Base-by-base conservation (phyloP, 768 basidiomycete genomes). In the Russula griseocarnosa region DNA sequence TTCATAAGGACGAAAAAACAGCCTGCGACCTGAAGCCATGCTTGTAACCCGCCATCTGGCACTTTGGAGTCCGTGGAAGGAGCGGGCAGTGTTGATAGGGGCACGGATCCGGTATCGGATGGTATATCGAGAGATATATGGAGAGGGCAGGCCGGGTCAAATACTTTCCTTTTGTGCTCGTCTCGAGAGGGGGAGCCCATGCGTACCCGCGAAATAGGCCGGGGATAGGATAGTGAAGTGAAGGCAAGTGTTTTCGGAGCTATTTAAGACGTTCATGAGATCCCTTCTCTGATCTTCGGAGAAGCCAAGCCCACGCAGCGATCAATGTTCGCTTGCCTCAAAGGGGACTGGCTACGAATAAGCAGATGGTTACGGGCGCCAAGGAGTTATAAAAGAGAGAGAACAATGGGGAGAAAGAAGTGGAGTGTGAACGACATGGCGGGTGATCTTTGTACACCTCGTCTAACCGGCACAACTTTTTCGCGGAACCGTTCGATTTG, bases 1-100 rank as follows among this genome's bases (percentile, higher is more conserved):
- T 69, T 66, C 46, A 69, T 60, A 49, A 69, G 54, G 14, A 69
- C 57, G 32, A 68, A 66, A 50, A 69, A 69, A 24, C 49, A 36
- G 20, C 56, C 67, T 14, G 44, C 22, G 49, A 69, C 64, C 49
- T 69, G 69, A 11, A 69, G 42, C 67, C 67, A 66, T 22, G 67
- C 69, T 2, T 63, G 11, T 10, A 42, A 14, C 8, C 69, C 64
- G 20, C 67, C 69, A 22, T 69, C 65, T 46, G 64, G 44, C 0
- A 46, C 20, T 3, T 22, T 42, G 14, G 44, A 18, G 30, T 58
- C 18, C 18, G 53, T 32, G 4, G 34, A 4, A 2, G 46, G 20
- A 22, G 46, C 4, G 7, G 8, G 28, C 14, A 18, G 10, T 18
- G 18, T 22, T 2, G 30, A 28, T 30, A 18, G 28, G 38, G 28